Evolutionary conservation across 495 filamentous ascomycete species (phyloP).

Genomic region (Hyphodiscus hymeniophilus): DNA sequence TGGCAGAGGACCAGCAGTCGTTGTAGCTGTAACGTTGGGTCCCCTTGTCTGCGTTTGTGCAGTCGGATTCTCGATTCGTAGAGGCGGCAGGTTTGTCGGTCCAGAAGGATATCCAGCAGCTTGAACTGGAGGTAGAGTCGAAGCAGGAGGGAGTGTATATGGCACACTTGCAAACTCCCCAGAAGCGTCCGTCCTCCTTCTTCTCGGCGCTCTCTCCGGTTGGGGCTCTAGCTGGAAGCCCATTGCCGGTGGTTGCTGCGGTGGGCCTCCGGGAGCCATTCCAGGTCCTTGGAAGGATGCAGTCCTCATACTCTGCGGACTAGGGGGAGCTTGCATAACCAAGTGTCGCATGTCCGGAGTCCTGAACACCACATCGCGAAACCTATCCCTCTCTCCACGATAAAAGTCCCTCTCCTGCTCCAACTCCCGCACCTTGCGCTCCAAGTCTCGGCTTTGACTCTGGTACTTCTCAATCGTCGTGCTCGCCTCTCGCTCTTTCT

Average conservation of each 20-base stretch:
- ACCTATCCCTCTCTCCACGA: conserved; percentile 53
- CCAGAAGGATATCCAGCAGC: conserved; percentile 6
- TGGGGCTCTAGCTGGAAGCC: conserved; percentile 5
- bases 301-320: conserved; percentile 25
- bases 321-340: conserved; percentile 39
- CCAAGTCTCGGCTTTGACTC: conserved; percentile 52
- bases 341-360: conserved; percentile 42
- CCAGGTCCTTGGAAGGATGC: conserved; percentile 9
- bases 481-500: conserved; percentile 73
- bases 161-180: conserved; percentile 20
- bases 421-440: conserved; percentile 41
- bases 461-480: conserved; percentile 57
- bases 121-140: conserved; percentile 19
- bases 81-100: conserved; percentile 16
- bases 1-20: conserved; percentile 11
- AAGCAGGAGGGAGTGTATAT: conserved; percentile 17
- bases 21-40: conserved; percentile 1
- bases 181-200: conserved; percentile 17
- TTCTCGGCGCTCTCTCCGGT: conserved; percentile 17
- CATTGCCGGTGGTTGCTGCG: not conserved
- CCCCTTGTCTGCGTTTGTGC: not conserved
- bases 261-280: conserved; percentile 6
- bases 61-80: conserved; percentile 17
- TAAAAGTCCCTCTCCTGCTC: conserved; percentile 47
- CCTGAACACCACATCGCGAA: conserved; percentile 52